Conservation (phyloP, 169 alveolate genomes). For the Plasmodium vinckei region DNA sequence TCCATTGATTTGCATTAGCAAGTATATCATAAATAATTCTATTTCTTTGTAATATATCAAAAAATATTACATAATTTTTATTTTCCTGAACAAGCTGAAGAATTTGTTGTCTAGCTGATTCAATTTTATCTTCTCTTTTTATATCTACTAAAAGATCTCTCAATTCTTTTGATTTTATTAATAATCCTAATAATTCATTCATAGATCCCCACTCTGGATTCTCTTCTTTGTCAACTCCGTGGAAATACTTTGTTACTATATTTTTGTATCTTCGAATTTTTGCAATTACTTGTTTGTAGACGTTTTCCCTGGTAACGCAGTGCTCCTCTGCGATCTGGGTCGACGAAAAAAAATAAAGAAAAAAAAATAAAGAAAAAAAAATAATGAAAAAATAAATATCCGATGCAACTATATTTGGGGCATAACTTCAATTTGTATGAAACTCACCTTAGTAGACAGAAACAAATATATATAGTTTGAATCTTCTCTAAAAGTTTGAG, state of each 20-base stretch:
- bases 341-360: conserved; percentile 7
- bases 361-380: background rate
- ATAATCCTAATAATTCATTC: conserved; percentile 17
- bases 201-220: conserved; percentile 16
- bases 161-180: conserved; percentile 25
- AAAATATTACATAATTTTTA: conserved; percentile 23
- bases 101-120: conserved; percentile 18
- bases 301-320: conserved; percentile 23
- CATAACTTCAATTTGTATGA: background rate
- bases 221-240: background rate
- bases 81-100: conserved; percentile 20
- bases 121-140: conserved; percentile 35
- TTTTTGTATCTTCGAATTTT: conserved; percentile 12
- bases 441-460: conserved; percentile 11
- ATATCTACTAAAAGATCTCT: background rate
- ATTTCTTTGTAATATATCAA: conserved; percentile 11
- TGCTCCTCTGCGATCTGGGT: background rate
- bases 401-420: background rate
- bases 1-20: conserved; percentile 6
- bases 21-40: conserved; percentile 15
- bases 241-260: conserved; percentile 3
- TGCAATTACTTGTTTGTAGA: background rate
- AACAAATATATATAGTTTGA: conserved; percentile 9
- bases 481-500: conserved; percentile 5
- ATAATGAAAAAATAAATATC: background rate